Base-by-base conservation (phyloP, 2,329 filamentous ascomycete genomes). In the Hypomyces perniciosus region DNA sequence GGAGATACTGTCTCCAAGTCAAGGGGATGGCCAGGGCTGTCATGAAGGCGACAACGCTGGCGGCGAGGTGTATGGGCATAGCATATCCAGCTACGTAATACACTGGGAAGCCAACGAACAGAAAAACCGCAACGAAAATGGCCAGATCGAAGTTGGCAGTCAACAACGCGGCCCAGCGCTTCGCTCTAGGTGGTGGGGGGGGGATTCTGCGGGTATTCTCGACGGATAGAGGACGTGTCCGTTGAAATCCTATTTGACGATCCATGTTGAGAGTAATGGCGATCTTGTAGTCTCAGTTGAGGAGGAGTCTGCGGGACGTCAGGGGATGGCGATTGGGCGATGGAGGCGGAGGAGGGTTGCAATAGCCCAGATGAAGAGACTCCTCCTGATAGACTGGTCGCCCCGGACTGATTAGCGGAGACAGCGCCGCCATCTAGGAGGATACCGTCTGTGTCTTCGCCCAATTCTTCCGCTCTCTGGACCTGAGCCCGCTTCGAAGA, bases 31-130 rank as follows among this genome's bases (percentile, higher is more conserved):
- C 67, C 45, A 76, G 62, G 12, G 79, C 76, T 5, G 65, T 62
- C 48, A 78, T 73, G 65, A 79, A 84, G 42, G 73, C 64, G 3
- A 84, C 68, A 6, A 80, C 58, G 51, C 73, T 79, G 57, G 81
- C 55, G 31, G 63, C 58, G 0, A 75, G 63, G 29, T 77, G 74
- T 10, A 72, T 57, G 1, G 74, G 73, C 73, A 77, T 75, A 12
- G 71, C 72, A 61, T 83, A 84, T 12, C 72, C 73, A 0, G 67
- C 68, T 4, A 64, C 62, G 59, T 78, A 83, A 62, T 80, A 82
- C 38, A 41, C 38, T 6, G 38, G 38, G 8, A 41, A 56, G 0
- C 80, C 80, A 7, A 78, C 59, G 45, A 78, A 66, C 31, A 80
- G 42, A 55, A 81, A 74, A 1, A 80, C 38, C 1, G 60, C 8